Evolutionary conservation across 257 asterid species (phyloP).

Genomic region (Solanum bulbocastanum): DNA sequence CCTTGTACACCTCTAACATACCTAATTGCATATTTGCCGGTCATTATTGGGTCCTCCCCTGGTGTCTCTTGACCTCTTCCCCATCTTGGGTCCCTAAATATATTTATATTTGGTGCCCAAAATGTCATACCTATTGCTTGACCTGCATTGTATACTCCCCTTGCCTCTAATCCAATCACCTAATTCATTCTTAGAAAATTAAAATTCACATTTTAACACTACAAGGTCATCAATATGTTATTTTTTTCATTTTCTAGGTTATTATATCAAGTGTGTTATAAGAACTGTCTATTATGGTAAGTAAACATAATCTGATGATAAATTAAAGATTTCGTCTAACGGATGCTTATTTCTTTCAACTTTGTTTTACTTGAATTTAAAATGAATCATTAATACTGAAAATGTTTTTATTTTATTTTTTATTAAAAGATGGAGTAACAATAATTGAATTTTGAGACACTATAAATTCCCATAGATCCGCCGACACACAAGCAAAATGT

Average conservation of each 20-base stretch:
- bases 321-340: too few species aligned
- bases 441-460: neutral
- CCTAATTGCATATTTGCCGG: slow-evolving; percentile 45
- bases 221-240: too few species aligned
- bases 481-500: neutral
- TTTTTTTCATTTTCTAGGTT: too few species aligned
- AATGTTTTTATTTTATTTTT: too few species aligned
- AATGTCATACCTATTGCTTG: slow-evolving; percentile 76
- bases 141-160: slow-evolving; percentile 70
- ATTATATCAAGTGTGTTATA: too few species aligned
- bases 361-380: too few species aligned
- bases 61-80: slow-evolving; percentile 92
- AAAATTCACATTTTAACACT: neutral
- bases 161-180: slow-evolving; percentile 69
- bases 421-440: neutral
- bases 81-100: slow-evolving; percentile 84
- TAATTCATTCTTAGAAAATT: too few species aligned
- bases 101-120: slow-evolving; percentile 82
- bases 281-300: too few species aligned
- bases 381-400: neutral
- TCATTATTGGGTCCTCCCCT: slow-evolving; percentile 66
- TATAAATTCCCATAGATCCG: neutral
- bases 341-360: too few species aligned
- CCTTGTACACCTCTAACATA: slow-evolving; percentile 79
- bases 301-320: too few species aligned